Percentiles rank a stretch among this genome's conserved stretches.
Evolutionary conservation across 306 rosid genomes (phyloP).

Genomic region (Alnus glutinosa): DNA sequence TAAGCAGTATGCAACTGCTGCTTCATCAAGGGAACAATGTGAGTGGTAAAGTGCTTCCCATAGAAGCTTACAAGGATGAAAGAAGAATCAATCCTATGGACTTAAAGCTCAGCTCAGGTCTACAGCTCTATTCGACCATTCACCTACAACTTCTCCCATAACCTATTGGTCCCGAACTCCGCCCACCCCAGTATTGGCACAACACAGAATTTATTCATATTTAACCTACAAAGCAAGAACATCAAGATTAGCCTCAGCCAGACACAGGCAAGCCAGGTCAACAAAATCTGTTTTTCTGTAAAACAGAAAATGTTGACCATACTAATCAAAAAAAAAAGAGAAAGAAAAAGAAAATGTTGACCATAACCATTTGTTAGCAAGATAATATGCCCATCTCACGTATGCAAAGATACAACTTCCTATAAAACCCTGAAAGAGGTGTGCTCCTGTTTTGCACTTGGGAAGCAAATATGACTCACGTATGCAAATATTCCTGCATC

Average conservation of each 20-base stretch:
- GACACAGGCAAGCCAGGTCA: not conserved
- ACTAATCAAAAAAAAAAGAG: too few species aligned
- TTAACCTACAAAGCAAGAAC: not conserved
- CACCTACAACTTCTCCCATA: not conserved
- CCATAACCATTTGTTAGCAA: not conserved
- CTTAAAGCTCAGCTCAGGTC: not conserved
- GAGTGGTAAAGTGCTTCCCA: not conserved
- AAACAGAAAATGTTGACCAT: not conserved
- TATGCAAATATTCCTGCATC: not conserved
- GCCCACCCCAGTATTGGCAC: not conserved
- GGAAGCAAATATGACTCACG: not conserved
- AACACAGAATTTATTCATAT: not conserved
- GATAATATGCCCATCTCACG: too few species aligned
- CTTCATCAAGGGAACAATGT: not conserved
- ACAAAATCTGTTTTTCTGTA: not conserved
- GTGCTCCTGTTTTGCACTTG: not conserved
- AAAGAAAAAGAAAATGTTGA: not conserved
- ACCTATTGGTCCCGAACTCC: not conserved
- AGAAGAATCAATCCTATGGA: not conserved
- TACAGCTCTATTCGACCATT: not conserved
- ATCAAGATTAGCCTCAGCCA: not conserved
- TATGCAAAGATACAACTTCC: not conserved
- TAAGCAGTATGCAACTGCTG: not conserved
- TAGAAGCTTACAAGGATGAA: not conserved
- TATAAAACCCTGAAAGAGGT: not conserved